Base-by-base conservation (phyloP, 257 asterid species). In the Przewalskia tangutica region DNA sequence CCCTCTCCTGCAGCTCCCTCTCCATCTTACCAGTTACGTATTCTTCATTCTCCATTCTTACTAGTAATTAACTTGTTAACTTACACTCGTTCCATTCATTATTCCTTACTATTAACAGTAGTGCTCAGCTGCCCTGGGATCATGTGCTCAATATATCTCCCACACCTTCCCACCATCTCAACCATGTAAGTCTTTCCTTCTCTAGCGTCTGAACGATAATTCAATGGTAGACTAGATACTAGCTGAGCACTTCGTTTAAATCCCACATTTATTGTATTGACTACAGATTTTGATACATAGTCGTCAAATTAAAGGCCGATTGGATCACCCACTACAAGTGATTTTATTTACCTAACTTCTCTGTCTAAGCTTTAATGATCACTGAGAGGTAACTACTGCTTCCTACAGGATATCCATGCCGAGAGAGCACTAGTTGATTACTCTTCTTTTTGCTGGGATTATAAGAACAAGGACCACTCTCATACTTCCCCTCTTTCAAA, bases 91-190 rank as follows among this genome's bases (percentile, higher is more conserved):
- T 7, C 8, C 16, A 55, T 48, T 63, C 16, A 9, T 63, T 27
- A 9, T 63, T 27, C 55, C 5, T 23, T 38, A 55, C 8, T 14
- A 7, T 79, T 48, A 27, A 20, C 77, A 64, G 64, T 42, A 59
- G 23, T 84, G 54, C 56, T 40, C 81, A 78, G 85, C 85, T 86
- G 81, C 44, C 58, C 11, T 67, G 73, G 86, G 90, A 87, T 84
- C 85, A 88, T 86, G 68, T 84, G 27, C 93, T 91, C 40, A 89
- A 88, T 84, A 81, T 85, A 85, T 89, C 95, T 48, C 92, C 93
- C 4, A 79, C 62, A 42, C 86, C 89, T 80, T 85, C 89, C 63
- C 82, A 77, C 34, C 84, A 75, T 77, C 89, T 90, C 62, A 81
- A 73, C 23, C 84, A 67, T 77, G 91, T 91, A 87, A 79, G 91